These are phyloP conservation scores for Colletotrichum liriopes DNA, from an alignment of 2,329 filamentous ascomycete genomes.

Conservation along the genomic window DNA sequence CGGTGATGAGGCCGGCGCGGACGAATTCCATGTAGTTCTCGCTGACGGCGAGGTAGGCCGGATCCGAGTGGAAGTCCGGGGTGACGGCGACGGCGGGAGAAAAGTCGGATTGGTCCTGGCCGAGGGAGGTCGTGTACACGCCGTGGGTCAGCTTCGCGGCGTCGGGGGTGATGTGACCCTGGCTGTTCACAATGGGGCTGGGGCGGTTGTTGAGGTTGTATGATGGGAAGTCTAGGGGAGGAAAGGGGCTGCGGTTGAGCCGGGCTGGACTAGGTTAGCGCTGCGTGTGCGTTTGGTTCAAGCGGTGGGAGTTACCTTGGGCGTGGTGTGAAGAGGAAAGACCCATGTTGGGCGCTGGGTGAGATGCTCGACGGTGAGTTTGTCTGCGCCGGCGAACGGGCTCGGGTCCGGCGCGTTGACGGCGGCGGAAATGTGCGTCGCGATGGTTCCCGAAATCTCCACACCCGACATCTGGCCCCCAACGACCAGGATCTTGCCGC, in stretches of 20 bases:
- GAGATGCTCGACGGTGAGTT: slow-evolving; percentile 77
- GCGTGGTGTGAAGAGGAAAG: slow-evolving; percentile 72
- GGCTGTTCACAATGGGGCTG: slow-evolving; percentile 71
- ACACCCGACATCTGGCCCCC: slow-evolving; percentile 89
- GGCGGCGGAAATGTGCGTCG: slow-evolving; percentile 78
- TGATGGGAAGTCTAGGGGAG: slow-evolving; percentile 80
- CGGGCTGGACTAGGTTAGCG: slow-evolving; percentile 55
- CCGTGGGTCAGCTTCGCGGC: slow-evolving; percentile 69
- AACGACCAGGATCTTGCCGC: slow-evolving; percentile 78
- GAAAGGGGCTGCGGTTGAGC: slow-evolving; percentile 67
- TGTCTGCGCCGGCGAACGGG: slow-evolving; percentile 58
- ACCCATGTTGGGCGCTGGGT: slow-evolving; percentile 81
- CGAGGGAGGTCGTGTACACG: slow-evolving; percentile 64
- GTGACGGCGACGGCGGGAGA: slow-evolving; percentile 56
- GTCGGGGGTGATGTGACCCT: slow-evolving; percentile 75
- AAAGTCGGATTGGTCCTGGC: slow-evolving; percentile 69
- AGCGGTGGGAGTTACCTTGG: slow-evolving; percentile 56
- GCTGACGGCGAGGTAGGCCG: slow-evolving; percentile 78
- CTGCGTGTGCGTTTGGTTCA: background rate
- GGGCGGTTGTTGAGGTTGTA: slow-evolving; percentile 79
- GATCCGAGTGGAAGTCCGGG: slow-evolving; percentile 60
- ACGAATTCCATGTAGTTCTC: slow-evolving; percentile 84
- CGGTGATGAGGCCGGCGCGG: slow-evolving; percentile 72
- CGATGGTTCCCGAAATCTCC: slow-evolving; percentile 82
- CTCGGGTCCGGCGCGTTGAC: slow-evolving; percentile 65